phyloP scores from a whole-genome alignment of 2,329 filamentous ascomycete genomes.

The Pseudocercospora pini-densiflorae region DNA sequence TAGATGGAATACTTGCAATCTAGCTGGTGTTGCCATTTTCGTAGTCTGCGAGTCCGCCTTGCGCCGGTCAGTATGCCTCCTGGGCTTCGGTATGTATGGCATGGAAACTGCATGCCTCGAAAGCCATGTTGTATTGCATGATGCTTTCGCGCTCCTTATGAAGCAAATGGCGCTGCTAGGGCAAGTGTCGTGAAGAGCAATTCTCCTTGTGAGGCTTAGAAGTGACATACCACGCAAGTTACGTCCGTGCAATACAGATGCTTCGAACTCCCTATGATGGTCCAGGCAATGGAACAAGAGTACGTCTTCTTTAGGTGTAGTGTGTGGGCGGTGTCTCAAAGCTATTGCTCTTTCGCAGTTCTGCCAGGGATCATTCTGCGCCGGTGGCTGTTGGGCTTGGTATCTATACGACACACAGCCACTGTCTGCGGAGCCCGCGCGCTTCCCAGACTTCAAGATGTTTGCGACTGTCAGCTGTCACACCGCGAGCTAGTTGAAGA shows the following conservation, averaged over 20 bases:
- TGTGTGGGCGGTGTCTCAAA: too few species aligned
- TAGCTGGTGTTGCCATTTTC: not conserved
- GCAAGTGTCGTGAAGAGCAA: not conserved
- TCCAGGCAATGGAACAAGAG: too few species aligned
- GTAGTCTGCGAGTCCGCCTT: not conserved
- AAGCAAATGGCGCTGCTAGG: not conserved
- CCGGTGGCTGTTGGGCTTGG: too few species aligned
- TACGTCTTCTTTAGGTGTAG: too few species aligned
- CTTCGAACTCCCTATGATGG: too few species aligned
- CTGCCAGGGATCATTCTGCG: too few species aligned
- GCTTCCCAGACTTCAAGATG: not conserved
- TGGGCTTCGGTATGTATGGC: not conserved
- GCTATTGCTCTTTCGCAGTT: too few species aligned
- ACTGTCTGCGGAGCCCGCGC: not conserved
- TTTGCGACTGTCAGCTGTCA: not conserved
- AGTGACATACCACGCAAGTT: slow-evolving; percentile 1
- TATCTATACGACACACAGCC: not conserved
- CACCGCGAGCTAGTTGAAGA: too few species aligned
- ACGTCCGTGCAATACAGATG: not conserved
- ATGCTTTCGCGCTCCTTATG: not conserved
- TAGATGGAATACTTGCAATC: slow-evolving; percentile 8
- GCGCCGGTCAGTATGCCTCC: not conserved
- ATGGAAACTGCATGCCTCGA: too few species aligned
- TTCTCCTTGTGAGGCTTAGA: not conserved
- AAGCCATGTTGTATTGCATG: not conserved